These are phyloP conservation scores for Cyberlindnera saturnus DNA, from an alignment of 805 yeast genomes.

Conservation along the genomic window DNA sequence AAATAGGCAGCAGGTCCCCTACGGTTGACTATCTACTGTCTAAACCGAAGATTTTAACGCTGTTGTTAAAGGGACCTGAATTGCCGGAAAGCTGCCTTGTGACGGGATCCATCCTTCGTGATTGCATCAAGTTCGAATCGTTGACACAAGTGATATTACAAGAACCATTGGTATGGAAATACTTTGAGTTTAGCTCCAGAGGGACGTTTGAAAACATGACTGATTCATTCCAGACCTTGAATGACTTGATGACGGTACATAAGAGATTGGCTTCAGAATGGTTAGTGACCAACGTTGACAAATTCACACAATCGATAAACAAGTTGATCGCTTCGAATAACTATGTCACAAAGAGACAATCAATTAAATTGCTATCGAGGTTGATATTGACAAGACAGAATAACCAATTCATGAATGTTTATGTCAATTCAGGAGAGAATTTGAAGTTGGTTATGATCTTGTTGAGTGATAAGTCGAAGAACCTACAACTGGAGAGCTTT, in stretches of 20 bases:
- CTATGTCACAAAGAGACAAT: slow-evolving; percentile 90
- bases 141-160: slow-evolving; percentile 55
- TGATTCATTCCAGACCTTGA: slow-evolving; percentile 76
- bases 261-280: slow-evolving; percentile 67
- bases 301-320: slow-evolving; percentile 60
- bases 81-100: slow-evolving; percentile 64
- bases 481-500: slow-evolving; percentile 85
- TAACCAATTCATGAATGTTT: slow-evolving; percentile 63
- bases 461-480: slow-evolving; percentile 82
- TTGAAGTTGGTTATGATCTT: slow-evolving; percentile 81
- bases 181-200: slow-evolving; percentile 68
- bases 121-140: slow-evolving; percentile 74
- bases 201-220: slow-evolving; percentile 87
- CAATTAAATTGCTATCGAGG: slow-evolving; percentile 68
- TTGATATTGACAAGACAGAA: slow-evolving; percentile 68
- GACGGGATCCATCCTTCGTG: slow-evolving; percentile 75
- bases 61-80: slow-evolving; percentile 70
- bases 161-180: slow-evolving; percentile 70
- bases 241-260: slow-evolving; percentile 64
- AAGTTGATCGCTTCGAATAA: slow-evolving; percentile 67
- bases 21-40: slow-evolving; percentile 77
- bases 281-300: slow-evolving; percentile 46
- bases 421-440: slow-evolving; percentile 76
- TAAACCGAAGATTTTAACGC: slow-evolving; percentile 57
- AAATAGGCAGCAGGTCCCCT: slow-evolving; percentile 70